These are phyloP conservation scores for Alternaria sp. DNA, from an alignment of 2,329 filamentous ascomycete genomes.

Conservation along the genomic window DNA sequence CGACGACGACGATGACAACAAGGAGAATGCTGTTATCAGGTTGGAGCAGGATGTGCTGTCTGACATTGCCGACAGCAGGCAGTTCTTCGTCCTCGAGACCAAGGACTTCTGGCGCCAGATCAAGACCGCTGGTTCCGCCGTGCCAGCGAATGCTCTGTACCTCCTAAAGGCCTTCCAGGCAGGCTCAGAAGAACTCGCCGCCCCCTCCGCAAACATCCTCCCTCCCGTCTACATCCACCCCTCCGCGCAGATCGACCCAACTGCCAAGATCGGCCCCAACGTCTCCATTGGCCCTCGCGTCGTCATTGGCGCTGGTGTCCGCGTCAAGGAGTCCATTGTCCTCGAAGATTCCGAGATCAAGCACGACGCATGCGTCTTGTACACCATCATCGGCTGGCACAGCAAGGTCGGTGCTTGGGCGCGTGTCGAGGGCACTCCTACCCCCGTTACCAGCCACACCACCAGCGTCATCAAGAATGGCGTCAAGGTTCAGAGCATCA, in stretches of 20 bases:
- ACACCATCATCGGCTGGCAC: slow-evolving; percentile 96
- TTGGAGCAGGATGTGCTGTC: slow-evolving; percentile 97
- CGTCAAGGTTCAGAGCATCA: slow-evolving; percentile 98
- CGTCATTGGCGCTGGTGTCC: slow-evolving; percentile 81
- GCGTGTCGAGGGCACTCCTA: slow-evolving; percentile 93
- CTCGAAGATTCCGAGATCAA: slow-evolving; percentile 95
- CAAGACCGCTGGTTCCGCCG: slow-evolving; percentile 96
- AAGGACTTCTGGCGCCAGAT: slow-evolving; percentile 99
- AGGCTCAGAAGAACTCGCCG: slow-evolving; percentile 79
- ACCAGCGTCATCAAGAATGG: slow-evolving; percentile 98
- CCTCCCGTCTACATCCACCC: slow-evolving; percentile 96
- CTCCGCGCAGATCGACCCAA: slow-evolving; percentile 86
- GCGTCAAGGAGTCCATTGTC: slow-evolving; percentile 95
- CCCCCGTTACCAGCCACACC: slow-evolving; percentile 82
- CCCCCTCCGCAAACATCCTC: slow-evolving; percentile 85
- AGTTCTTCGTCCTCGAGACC: slow-evolving; percentile 98
- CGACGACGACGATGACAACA: slow-evolving; percentile 73
- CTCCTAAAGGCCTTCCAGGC: slow-evolving; percentile 91
- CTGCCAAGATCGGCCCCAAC: slow-evolving; percentile 95
- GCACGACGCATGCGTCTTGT: slow-evolving; percentile 93
- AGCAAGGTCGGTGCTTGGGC: slow-evolving; percentile 98
- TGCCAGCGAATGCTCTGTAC: slow-evolving; percentile 96
- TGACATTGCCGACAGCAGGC: slow-evolving; percentile 94
- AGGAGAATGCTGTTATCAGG: slow-evolving; percentile 85
- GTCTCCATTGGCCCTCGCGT: slow-evolving; percentile 94